Base-by-base conservation (phyloP, 345 rosid genomes). In the Bruguiera gymnorhiza region DNA sequence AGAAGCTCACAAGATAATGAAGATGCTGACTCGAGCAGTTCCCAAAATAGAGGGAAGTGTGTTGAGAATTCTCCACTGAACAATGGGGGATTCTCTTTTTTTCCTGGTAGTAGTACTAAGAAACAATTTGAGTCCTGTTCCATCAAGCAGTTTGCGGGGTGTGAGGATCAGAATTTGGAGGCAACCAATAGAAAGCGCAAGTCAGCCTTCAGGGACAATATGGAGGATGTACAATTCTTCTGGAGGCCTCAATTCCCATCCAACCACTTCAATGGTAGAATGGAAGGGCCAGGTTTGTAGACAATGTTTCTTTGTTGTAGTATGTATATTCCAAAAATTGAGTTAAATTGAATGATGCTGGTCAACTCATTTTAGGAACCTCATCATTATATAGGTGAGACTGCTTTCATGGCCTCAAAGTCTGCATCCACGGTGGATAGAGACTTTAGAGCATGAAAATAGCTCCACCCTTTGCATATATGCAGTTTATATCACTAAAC, bases 61-160 rank as follows among this genome's bases (percentile, higher is more conserved):
- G 75, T 54, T 54, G 75, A 67, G 53, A 64, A 52, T 63, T 73
- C 75, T 66, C 57, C 53, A 18, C 79, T 76, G 54, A 81, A 66
- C 51, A 82, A 74, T 73, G 80, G 80, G 82, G 92, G 86, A 75
- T 77, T 87, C 74, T 71, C 81, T 76, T 83, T 89, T 72, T 88
- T 87, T 61, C 89, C 91, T 2, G 80, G 77, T 75, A 84, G 71
- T 77, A 76, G 72, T 75, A 71, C 75, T 74, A 72, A 69, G 53
- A 74, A 79, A 68, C 76, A 63, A 62, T 78, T 71, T 37, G 78
- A 76, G 20, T 79, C 77, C 51, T 58, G 66, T 73, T 69, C 83
- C 6, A 65, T 69, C 62, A 80, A 74, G 54, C 66, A 67, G 84
- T 65, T 79, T 65, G 53, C 83, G 51, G 72, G 63, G 70, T 78